Evolutionary conservation across 345 rosid species (phyloP), one percentile per base, ranked within the genome.

Genomic region (Combretum micranthum): DNA sequence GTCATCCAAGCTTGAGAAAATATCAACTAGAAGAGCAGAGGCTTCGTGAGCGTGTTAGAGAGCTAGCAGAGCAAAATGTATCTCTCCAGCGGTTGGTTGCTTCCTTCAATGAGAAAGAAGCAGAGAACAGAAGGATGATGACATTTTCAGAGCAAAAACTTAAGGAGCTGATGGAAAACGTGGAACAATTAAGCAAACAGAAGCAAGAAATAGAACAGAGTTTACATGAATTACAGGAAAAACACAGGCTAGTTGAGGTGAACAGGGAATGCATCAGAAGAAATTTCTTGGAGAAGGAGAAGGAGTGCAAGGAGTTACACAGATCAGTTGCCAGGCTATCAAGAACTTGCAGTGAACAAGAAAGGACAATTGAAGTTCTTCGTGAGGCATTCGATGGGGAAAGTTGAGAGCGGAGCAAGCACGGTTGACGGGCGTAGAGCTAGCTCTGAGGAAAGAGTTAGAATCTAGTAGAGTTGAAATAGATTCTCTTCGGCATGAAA

Each of bases 51-150:
- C 84, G 97, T 42, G 95, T 90, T 44, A 74, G 99, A 60, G 97
- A 94, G 79, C 87, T 94, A 44, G 97, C 97, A 17, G 99, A 90
- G 77, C 90, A 90, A 44, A 94, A 94, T 63, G 99, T 94, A 64
- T 75, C 95, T 17, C 88, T 94, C 53, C 99, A 94, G 72, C 83
- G 90, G 69, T 88, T 90, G 66, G 78, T 85, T 22, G 72, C 95
- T 59, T 64, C 84, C 56, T 72, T 83, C 21, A 83, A 71, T 49
- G 95, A 87, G 66, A 77, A 72, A 69, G 96, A 90, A 67, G 59
- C 77, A 17, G 95, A 85, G 75, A 80, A 62, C 75, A 80, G 69
- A 77, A n/a, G 70, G 69, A 58, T 70, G 69, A 72, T 87, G 23
- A 63, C 75, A 42, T 66, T 73, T 70, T 81, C 84, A 0, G 77